Evolutionary conservation across 257 asterid species (phyloP).

Genomic region (Lavandula angustifolia): DNA sequence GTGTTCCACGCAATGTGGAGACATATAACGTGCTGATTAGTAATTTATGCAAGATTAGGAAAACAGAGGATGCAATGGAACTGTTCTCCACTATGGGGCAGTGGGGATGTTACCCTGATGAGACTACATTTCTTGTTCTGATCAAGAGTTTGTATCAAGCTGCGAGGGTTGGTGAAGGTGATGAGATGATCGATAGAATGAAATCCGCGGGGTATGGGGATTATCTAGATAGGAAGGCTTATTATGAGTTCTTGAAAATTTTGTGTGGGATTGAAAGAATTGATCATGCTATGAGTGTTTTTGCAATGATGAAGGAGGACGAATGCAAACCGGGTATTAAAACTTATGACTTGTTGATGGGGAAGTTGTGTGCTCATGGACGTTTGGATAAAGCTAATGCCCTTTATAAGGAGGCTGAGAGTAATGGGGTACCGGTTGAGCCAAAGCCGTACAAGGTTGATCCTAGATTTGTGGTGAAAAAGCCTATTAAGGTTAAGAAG

Average conservation of each 20-base stretch:
- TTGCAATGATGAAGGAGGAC: conserved; percentile 77
- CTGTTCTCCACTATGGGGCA: conserved; percentile 66
- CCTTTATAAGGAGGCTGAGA: conserved; percentile 82
- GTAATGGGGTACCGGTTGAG: conserved; percentile 57
- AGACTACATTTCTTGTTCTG: conserved; percentile 62
- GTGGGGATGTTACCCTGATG: conserved; percentile 80
- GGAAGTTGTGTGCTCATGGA: conserved; percentile 72
- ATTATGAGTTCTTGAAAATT: conserved; percentile 67
- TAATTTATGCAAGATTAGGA: conserved; percentile 83
- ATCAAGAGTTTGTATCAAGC: conserved; percentile 90
- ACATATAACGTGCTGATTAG: conserved; percentile 78
- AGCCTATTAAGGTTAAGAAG: conserved; percentile 59
- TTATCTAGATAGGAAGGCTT: conserved; percentile 67
- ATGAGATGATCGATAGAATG: conserved; percentile 94
- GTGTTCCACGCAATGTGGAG: conserved; percentile 82
- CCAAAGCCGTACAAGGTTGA: conserved; percentile 69
- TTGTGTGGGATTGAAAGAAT: conserved; percentile 90
- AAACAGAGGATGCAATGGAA: conserved; percentile 64
- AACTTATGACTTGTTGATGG: conserved; percentile 81
- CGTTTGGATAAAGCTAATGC: conserved; percentile 73
- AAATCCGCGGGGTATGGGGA: conserved; percentile 79
- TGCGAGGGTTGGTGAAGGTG: conserved; percentile 85
- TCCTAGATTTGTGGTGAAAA: conserved; percentile 74
- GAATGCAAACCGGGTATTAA: conserved; percentile 70
- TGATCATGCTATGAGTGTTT: conserved; percentile 80